Evolutionary conservation across 176 grass and related monocot species (phyloP).

Genomic region (bread wheat (Triticum aestivum)): DNA sequence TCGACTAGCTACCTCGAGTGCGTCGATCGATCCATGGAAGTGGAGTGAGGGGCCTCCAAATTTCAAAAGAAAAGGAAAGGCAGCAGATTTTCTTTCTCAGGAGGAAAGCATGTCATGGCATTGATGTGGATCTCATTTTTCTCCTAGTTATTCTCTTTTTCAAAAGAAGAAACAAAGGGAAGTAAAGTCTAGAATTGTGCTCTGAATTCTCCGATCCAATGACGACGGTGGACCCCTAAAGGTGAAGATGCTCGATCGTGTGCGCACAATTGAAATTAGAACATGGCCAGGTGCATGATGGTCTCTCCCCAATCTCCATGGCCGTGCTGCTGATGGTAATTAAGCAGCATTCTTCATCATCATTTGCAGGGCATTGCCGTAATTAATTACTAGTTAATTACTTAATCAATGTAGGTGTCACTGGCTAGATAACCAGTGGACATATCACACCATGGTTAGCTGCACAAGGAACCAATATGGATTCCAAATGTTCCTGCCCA

Average conservation of each 20-base stretch:
- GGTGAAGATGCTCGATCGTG: constrained; percentile 19
- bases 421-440: neutral
- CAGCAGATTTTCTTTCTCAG: constrained; percentile 22
- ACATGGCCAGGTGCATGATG: neutral
- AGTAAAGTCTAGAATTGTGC: neutral
- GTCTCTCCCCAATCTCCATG: constrained; percentile 4
- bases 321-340: constrained; percentile 13
- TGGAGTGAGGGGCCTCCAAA: constrained; percentile 22
- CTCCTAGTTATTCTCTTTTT: neutral
- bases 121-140: constrained; percentile 19
- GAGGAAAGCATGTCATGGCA: neutral
- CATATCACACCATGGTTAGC: neutral
- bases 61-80: constrained; percentile 21
- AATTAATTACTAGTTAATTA: neutral
- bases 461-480: constrained; percentile 1
- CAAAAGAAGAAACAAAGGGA: neutral
- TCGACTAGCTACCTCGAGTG: constrained; percentile 19
- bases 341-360: constrained; percentile 15
- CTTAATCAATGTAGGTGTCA: neutral
- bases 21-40: neutral
- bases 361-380: neutral
- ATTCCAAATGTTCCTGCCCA: constrained; percentile 24
- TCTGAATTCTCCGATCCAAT: neutral
- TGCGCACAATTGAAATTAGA: neutral
- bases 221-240: neutral